phyloP scores from a whole-genome alignment of 192 early-diverging fungal species.

The Coemansia sp. region DNA sequence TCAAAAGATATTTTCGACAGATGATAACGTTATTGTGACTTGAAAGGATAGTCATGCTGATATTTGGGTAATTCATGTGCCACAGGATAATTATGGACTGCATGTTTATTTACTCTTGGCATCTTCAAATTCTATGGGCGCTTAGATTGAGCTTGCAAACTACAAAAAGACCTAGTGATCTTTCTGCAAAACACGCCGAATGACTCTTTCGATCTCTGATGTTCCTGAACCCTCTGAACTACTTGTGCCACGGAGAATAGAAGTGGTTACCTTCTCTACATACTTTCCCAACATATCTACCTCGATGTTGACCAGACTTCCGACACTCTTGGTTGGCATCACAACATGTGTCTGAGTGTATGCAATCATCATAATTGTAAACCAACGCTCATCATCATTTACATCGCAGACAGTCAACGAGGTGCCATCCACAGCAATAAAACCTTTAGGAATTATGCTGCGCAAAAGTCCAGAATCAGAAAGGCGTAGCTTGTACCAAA shows the following conservation, averaged over 20 bases:
- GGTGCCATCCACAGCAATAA: conserved; percentile 89
- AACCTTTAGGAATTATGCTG: conserved; percentile 95
- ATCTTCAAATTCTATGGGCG: too few species aligned
- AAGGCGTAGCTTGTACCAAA: conserved; percentile 71
- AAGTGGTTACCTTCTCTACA: conserved; percentile 74
- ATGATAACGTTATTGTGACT: background rate
- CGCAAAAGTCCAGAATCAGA: conserved; percentile 58
- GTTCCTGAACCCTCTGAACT: conserved; percentile 4
- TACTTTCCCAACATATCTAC: conserved; percentile 99
- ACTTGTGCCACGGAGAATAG: conserved; percentile 44
- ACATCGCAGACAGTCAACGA: conserved; percentile 93
- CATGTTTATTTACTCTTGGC: too few species aligned
- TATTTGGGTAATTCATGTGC: background rate
- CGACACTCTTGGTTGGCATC: conserved; percentile 69
- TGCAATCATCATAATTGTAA: conserved; percentile 94
- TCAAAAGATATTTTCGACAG: background rate
- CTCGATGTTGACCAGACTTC: conserved; percentile 87
- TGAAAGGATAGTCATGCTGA: background rate
- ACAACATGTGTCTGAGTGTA: conserved; percentile 86
- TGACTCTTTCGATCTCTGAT: conserved; percentile 45
- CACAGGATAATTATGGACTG: background rate
- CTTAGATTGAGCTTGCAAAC: background rate
- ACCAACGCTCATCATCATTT: conserved; percentile 68
- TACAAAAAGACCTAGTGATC: background rate
- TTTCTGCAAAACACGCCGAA: conserved; percentile 43